phyloP scores from a whole-genome alignment of 2,329 filamentous ascomycete genomes.

The Aspergillus sp. region DNA sequence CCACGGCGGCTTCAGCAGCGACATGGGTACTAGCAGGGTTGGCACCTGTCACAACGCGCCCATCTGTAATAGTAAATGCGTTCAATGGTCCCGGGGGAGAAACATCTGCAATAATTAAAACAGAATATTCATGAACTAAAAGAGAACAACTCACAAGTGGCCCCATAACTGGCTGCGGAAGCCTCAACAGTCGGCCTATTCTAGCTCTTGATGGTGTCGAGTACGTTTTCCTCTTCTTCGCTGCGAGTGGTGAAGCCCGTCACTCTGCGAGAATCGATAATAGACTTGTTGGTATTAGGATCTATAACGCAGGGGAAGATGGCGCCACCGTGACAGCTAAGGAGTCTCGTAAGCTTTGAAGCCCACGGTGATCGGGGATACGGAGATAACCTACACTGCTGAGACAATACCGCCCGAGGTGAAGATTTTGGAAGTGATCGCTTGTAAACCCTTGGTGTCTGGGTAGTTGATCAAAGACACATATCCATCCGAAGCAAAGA shows the following conservation, averaged over 20 bases:
- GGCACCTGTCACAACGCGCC: neutral
- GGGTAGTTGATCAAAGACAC: neutral
- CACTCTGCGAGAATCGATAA: constrained; percentile 38
- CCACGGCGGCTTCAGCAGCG: constrained; percentile 13
- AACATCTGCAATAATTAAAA: neutral
- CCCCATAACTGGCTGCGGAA: constrained; percentile 24
- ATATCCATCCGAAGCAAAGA: neutral
- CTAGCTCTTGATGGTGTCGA: constrained; percentile 38
- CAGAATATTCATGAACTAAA: neutral
- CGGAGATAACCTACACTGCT: neutral
- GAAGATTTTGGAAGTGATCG: neutral
- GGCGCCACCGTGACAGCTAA: neutral
- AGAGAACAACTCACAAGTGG: neutral
- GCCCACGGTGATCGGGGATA: neutral
- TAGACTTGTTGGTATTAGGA: constrained; percentile 26
- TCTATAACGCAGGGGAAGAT: neutral
- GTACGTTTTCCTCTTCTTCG: constrained; percentile 37
- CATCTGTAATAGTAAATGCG: neutral
- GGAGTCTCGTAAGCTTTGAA: neutral
- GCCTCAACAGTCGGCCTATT: constrained; percentile 35
- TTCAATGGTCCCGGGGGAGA: neutral
- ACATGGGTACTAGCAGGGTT: neutral
- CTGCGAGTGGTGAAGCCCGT: constrained; percentile 43
- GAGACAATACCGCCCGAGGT: neutral
- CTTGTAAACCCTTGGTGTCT: neutral